Conservation (phyloP, 2,329 filamentous ascomycete genomes). For the Aspergillus tamarii region DNA sequence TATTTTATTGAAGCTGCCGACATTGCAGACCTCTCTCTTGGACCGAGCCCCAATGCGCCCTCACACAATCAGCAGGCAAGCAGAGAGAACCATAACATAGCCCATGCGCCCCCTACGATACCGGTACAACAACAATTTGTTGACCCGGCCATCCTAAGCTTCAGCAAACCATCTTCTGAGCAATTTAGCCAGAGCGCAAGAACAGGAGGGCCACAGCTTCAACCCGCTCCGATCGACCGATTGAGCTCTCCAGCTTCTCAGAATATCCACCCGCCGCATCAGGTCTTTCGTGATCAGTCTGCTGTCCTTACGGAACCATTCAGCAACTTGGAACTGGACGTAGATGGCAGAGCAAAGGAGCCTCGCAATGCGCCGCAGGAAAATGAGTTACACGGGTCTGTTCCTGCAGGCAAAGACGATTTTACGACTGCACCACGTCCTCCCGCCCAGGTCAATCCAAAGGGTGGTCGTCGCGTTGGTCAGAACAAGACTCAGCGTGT, state of each 20-base stretch:
- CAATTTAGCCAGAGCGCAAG: conserved; percentile 13
- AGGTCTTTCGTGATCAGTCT: conserved; percentile 30
- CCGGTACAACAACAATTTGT: conserved; percentile 59
- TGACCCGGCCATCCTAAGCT: conserved; percentile 82
- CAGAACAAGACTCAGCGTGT: conserved; percentile 52
- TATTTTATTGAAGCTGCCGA: conserved; percentile 61
- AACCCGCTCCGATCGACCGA: conserved; percentile 33
- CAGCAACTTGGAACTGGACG: conserved; percentile 43
- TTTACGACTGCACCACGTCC: conserved; percentile 27
- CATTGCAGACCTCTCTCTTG: conserved; percentile 58
- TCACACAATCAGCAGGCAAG: conserved; percentile 22
- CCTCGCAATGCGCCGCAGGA: conserved; percentile 16
- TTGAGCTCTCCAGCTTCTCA: conserved; percentile 19
- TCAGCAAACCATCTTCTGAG: conserved; percentile 45
- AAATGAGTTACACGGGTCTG: conserved; percentile 21
- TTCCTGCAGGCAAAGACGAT: conserved; percentile 23
- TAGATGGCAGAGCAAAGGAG: conserved; percentile 25
- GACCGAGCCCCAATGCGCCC: conserved; percentile 21
- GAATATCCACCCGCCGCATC: conserved; percentile 16
- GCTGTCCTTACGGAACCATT: conserved; percentile 51
- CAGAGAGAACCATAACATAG: conserved; percentile 20
- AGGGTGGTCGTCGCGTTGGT: conserved; percentile 50
- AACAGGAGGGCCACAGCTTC: conserved; percentile 18
- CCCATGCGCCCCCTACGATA: conserved; percentile 28
- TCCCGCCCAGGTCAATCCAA: conserved; percentile 32